Conservation (phyloP, 306 rosid genomes). For the Prunus padus region DNA sequence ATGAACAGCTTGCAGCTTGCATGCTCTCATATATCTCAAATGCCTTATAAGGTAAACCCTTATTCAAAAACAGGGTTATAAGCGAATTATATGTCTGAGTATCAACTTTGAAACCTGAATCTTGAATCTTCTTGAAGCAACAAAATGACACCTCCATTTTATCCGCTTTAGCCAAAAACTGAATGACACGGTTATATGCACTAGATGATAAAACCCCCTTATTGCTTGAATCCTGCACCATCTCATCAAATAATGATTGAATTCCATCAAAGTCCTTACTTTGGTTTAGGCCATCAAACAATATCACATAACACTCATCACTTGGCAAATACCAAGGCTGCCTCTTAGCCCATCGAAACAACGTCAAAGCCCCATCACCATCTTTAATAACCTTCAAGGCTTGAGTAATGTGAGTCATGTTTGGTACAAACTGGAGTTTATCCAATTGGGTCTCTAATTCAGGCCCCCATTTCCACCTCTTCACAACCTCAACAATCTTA, state of each 20-base stretch:
- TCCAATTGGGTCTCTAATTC: slow-evolving; percentile 92
- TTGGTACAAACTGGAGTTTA: slow-evolving; percentile 78
- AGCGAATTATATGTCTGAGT: slow-evolving; percentile 76
- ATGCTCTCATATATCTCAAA: slow-evolving; percentile 91
- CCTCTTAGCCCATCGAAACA: slow-evolving; percentile 91
- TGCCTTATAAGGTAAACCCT: slow-evolving; percentile 91
- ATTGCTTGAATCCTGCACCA: slow-evolving; percentile 63
- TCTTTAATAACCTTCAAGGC: slow-evolving; percentile 65
- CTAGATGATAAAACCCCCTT: slow-evolving; percentile 41
- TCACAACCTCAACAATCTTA: slow-evolving; percentile 79
- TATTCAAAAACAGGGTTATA: slow-evolving; percentile 70
- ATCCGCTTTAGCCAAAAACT: slow-evolving; percentile 82
- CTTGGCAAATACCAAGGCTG: slow-evolving; percentile 74
- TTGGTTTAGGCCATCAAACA: slow-evolving; percentile 75
- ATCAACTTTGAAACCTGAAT: slow-evolving; percentile 61
- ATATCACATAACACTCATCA: slow-evolving; percentile 65
- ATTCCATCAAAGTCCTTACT: slow-evolving; percentile 73
- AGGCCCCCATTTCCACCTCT: slow-evolving; percentile 99
- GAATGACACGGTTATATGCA: slow-evolving; percentile 75
- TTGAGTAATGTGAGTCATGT: slow-evolving; percentile 69
- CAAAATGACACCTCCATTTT: slow-evolving; percentile 82
- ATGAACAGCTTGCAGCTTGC: slow-evolving; percentile 56
- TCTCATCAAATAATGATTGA: slow-evolving; percentile 76
- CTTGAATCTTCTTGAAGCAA: slow-evolving; percentile 79
- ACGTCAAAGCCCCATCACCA: slow-evolving; percentile 62